Base-by-base conservation (phyloP, 148 eudicot species). In the Diospyros lotus region DNA sequence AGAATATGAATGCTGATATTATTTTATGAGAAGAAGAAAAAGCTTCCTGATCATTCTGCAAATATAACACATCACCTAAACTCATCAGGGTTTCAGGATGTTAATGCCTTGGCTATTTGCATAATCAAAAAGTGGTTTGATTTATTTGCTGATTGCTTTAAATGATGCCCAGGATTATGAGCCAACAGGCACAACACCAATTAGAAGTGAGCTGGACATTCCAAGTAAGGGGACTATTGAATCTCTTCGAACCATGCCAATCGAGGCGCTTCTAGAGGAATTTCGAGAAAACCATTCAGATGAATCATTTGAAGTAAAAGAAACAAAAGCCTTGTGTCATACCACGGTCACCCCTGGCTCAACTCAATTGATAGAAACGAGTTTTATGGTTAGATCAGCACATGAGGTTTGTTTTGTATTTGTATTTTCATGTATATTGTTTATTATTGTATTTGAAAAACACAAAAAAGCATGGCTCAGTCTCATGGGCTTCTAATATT, bases 151-250 rank as follows among this genome's bases (percentile, higher is more conserved):
- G 52, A 62, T 48, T 76, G 64, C 10, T 59, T 18, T 12, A 72
- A 15, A 28, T 56, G 17, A 45, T 71, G 62, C 6, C 42, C 82
- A 95, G 99, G 99, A 95, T 39, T 95, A 95, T 68, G 94, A 95
- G 81, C 90, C 94, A 78, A 92, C 91, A 1, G 97, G 99, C 41
- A 78, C 87, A 18, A 92, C 99, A 67, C 97, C 98, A 53, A 69
- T 73, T 52, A 86, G 90, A 79, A 68, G 79, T 58, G 99, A 95
- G 78, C 81, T 87, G 14, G 97, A 95, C 12, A 72, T 95, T 59
- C 99, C 99, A 42, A 89, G 87, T 78, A 90, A 89, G 81, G 90
- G 87, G 15, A 84, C n/a, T n/a, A n/a, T n/a, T n/a, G n/a, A n/a
- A n/a, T n/a, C n/a, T n/a, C n/a, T n/a, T n/a, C n/a, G n/a, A 44